Percentiles rank a stretch among this genome's conserved stretches.
phyloP scores from a whole-genome alignment of 2,329 filamentous ascomycete species.

The Endoconidiophora laricicola region DNA sequence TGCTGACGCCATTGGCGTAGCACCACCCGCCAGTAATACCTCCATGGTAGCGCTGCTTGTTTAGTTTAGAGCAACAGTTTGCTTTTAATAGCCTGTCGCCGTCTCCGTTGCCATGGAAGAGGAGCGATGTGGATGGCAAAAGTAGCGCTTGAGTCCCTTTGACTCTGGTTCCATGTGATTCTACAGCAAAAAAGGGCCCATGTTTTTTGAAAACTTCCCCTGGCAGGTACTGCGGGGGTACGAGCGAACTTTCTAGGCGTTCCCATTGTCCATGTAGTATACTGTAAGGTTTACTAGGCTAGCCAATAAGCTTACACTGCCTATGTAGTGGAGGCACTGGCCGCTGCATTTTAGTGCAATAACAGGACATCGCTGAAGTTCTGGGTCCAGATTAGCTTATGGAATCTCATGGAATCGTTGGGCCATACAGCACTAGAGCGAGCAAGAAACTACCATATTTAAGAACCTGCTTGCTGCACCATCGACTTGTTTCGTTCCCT shows the following conservation, averaged over 20 bases:
- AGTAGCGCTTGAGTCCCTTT: constrained; percentile 3
- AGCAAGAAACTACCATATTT: constrained; percentile 8
- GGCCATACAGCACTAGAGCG: constrained; percentile 1
- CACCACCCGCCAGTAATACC: too few species aligned
- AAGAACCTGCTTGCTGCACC: constrained; percentile 8
- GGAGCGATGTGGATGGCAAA: neutral
- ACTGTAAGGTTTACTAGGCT: neutral
- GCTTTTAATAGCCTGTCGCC: neutral
- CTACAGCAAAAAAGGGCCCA: neutral
- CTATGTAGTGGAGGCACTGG: constrained; percentile 8
- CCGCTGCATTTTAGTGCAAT: neutral
- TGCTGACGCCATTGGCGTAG: too few species aligned
- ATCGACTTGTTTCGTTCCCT: neutral
- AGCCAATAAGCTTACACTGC: constrained; percentile 9
- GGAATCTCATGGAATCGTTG: constrained; percentile 15
- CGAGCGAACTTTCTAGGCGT: constrained; percentile 9
- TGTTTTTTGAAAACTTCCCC: neutral
- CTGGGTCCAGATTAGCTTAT: constrained; percentile 11
- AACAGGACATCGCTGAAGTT: constrained; percentile 8
- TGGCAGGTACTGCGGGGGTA: constrained; percentile 6
- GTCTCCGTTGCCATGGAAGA: constrained; percentile 6
- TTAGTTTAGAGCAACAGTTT: too few species aligned
- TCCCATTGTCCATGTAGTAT: neutral
- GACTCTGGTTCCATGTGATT: constrained; percentile 10
- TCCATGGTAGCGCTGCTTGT: too few species aligned